Percentiles rank a stretch among this genome's conserved stretches.
Evolutionary conservation across 768 basidiomycete genomes (phyloP).

Genomic region (Leccinum obscurum): DNA sequence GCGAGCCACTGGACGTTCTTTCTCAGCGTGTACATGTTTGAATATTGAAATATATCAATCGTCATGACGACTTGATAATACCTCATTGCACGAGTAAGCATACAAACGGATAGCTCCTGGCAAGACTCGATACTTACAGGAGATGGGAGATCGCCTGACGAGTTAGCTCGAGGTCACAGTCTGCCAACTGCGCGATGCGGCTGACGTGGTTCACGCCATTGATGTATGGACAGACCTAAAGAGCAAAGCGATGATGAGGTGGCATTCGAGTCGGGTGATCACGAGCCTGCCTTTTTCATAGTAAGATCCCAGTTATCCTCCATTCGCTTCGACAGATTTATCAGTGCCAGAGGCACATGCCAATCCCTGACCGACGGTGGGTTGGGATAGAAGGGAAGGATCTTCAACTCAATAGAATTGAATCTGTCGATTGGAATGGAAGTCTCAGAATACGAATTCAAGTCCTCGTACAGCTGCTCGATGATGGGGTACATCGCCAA

Average conservation of each 20-base stretch:
- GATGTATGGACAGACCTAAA: constrained; percentile 71
- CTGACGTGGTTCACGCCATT: constrained; percentile 92
- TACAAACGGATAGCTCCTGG: not conserved
- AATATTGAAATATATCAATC: constrained; percentile 96
- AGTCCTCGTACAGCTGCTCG: constrained; percentile 94
- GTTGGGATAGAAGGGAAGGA: constrained; percentile 96
- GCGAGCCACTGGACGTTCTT: constrained; percentile 88
- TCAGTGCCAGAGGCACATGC: constrained; percentile 91
- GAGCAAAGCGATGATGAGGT: constrained; percentile 9
- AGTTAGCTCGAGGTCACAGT: constrained; percentile 81
- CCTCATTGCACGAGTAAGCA: constrained; percentile 39
- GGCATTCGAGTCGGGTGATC: not conserved
- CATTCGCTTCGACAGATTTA: constrained; percentile 75
- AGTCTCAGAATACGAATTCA: constrained; percentile 97
- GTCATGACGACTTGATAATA: constrained; percentile 98
- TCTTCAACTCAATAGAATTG: constrained; percentile 93
- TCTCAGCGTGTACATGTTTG: constrained; percentile 93
- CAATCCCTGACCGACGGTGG: constrained; percentile 89
- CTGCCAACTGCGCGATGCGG: constrained; percentile 87
- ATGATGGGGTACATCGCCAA: constrained; percentile 77
- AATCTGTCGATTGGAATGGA: constrained; percentile 88
- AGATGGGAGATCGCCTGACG: constrained; percentile 90
- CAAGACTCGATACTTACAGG: constrained; percentile 52
- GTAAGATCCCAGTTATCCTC: constrained; percentile 98
- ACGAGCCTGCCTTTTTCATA: constrained; percentile 69